phyloP scores from a whole-genome alignment of 208 protist species.

The Trypanosoma boissoni region DNA sequence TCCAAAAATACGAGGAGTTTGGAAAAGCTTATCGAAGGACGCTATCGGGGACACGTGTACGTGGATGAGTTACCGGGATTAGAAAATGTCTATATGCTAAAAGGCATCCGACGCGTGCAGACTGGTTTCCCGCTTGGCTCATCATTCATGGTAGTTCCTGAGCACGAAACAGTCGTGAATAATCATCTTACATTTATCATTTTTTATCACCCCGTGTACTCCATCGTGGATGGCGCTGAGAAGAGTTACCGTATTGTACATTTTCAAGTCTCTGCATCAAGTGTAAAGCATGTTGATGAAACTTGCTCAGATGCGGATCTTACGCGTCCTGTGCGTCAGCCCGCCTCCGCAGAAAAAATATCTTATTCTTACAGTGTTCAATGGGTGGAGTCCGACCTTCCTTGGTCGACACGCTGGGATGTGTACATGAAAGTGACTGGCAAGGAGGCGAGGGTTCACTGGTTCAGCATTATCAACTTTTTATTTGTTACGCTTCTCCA shows the following conservation, averaged over 20 bases:
- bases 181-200: slow-evolving; percentile 45
- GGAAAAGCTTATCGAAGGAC: slow-evolving; percentile 31
- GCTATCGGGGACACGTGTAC: slow-evolving; percentile 54
- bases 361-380: slow-evolving; percentile 60
- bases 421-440: slow-evolving; percentile 69
- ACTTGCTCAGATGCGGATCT: slow-evolving; percentile 1
- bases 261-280: slow-evolving; percentile 23
- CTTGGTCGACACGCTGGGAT: slow-evolving; percentile 95
- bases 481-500: slow-evolving; percentile 94
- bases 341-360: slow-evolving; percentile 14
- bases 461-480: slow-evolving; percentile 95
- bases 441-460: slow-evolving; percentile 81
- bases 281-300: slow-evolving; percentile 24
- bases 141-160: not conserved
- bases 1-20: slow-evolving; percentile 11
- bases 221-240: slow-evolving; percentile 3
- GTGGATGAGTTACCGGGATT: slow-evolving; percentile 51
- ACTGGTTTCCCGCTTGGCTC: slow-evolving; percentile 29
- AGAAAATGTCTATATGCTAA: slow-evolving; percentile 14
- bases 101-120: not conserved
- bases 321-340: not conserved
- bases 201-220: slow-evolving; percentile 24
- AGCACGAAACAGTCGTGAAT: slow-evolving; percentile 15
- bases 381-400: slow-evolving; percentile 47
- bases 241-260: slow-evolving; percentile 38